A percentile compares a stretch with the other conserved stretches of the same genome.
Evolutionary conservation across 2,329 filamentous ascomycete genomes (phyloP).

Genomic region (Penicillium hordei): DNA sequence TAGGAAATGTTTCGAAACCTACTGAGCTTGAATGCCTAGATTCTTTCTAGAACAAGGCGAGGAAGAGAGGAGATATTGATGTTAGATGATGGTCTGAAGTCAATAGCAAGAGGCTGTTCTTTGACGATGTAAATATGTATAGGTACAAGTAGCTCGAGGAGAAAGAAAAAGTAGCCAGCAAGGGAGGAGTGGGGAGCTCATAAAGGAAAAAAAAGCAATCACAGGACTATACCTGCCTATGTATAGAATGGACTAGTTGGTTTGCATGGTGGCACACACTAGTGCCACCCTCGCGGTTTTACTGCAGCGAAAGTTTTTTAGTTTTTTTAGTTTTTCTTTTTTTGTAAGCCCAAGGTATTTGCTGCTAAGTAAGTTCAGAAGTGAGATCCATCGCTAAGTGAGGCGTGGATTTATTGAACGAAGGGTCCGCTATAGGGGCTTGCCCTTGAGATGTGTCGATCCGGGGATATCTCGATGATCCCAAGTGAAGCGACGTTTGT

Average conservation of each 20-base stretch:
- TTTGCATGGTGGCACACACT: slow-evolving; percentile 12
- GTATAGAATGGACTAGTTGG: slow-evolving; percentile 10
- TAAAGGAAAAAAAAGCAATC: slow-evolving; percentile 16
- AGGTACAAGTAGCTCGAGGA: not conserved
- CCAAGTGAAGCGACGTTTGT: not conserved
- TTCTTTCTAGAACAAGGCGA: slow-evolving; percentile 2
- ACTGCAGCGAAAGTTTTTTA: not conserved
- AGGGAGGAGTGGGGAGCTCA: slow-evolving; percentile 8
- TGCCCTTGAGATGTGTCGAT: slow-evolving; percentile 14
- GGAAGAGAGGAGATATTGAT: slow-evolving; percentile 1
- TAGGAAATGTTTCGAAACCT: slow-evolving; percentile 11
- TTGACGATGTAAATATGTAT: not conserved
- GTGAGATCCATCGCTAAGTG: not conserved
- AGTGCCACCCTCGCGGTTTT: slow-evolving; percentile 4
- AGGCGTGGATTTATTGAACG: not conserved
- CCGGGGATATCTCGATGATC: slow-evolving; percentile 14
- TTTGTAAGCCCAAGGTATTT: not conserved
- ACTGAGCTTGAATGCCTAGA: slow-evolving; percentile 6
- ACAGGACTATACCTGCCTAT: slow-evolving; percentile 14
- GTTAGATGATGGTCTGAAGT: not conserved
- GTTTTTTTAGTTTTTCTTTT: not conserved
- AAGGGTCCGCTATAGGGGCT: slow-evolving; percentile 9
- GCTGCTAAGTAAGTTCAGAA: not conserved
- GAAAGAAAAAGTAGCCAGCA: slow-evolving; percentile 1
- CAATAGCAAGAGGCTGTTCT: slow-evolving; percentile 5